Percentiles rank a stretch among this genome's conserved stretches.
phyloP scores from a whole-genome alignment of 768 basidiomycete genomes.

The Infundibulicybe gibba region DNA sequence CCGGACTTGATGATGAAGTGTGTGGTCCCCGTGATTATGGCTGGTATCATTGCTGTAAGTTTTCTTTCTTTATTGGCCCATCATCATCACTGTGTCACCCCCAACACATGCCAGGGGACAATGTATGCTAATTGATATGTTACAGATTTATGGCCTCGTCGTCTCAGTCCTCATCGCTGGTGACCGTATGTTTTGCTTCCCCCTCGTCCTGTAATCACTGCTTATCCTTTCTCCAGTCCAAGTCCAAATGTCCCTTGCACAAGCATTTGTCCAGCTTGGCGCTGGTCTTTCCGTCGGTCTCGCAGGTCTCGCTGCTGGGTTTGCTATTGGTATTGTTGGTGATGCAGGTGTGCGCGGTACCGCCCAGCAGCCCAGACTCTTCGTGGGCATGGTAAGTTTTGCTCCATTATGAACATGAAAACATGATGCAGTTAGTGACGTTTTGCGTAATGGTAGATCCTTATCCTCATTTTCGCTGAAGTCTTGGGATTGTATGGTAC shows the following conservation, averaged over 20 bases:
- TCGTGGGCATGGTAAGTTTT: conserved; percentile 82
- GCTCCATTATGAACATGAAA: background rate
- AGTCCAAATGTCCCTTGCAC: conserved; percentile 82
- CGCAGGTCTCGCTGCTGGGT: conserved; percentile 94
- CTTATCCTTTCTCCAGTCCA: conserved; percentile 40
- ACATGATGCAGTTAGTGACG: background rate
- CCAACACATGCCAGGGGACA: background rate
- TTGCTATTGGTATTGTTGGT: conserved; percentile 97
- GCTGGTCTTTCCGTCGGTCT: conserved; percentile 91
- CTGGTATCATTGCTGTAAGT: conserved; percentile 99
- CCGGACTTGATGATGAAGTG: conserved; percentile 99
- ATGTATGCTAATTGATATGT: background rate
- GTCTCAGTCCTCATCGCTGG: conserved; percentile 67
- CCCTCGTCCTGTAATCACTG: too few species aligned
- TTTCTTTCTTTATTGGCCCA: background rate
- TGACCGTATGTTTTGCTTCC: background rate
- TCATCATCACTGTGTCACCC: background rate
- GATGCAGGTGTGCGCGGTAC: conserved; percentile 98
- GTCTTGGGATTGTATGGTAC: conserved; percentile 88
- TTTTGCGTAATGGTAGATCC: conserved; percentile 51
- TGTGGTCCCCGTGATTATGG: conserved; percentile 98
- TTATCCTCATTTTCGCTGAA: conserved; percentile 98
- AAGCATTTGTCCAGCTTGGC: conserved; percentile 92
- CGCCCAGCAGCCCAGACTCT: conserved; percentile 92
- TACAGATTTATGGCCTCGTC: conserved; percentile 93